These are phyloP conservation scores for Oryza punctata DNA, from an alignment of 176 grass and related monocot species.

Conservation along the genomic window DNA sequence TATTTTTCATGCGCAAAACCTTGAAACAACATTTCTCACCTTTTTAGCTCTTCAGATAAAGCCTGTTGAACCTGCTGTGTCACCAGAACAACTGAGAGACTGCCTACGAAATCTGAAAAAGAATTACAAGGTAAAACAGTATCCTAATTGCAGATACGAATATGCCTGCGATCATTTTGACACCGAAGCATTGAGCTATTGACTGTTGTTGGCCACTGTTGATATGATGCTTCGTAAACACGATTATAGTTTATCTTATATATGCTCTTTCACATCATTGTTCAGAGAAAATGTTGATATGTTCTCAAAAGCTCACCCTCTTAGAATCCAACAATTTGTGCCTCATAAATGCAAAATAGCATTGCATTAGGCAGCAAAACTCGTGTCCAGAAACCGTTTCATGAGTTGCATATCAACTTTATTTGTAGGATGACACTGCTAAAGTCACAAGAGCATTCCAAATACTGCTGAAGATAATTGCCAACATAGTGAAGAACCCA, in stretches of 20 bases:
- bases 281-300: constrained; percentile 10
- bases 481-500: constrained; percentile 68
- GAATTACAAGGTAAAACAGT: constrained; percentile 72
- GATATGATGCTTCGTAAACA: not conserved
- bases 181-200: not conserved
- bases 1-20: not conserved
- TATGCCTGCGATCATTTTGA: not conserved
- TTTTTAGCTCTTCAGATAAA: constrained; percentile 49
- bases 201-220: not conserved
- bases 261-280: not conserved
- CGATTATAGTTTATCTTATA: not conserved
- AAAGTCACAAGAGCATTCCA: constrained; percentile 73
- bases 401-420: not conserved
- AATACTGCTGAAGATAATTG: constrained; percentile 60
- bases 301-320: not conserved
- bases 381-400: constrained; percentile 1
- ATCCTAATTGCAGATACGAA: not conserved
- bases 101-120: constrained; percentile 71
- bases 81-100: constrained; percentile 65
- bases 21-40: constrained; percentile 5
- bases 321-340: not conserved
- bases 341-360: not conserved
- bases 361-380: not conserved
- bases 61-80: constrained; percentile 36
- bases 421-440: constrained; percentile 54